Base-by-base conservation (phyloP, 78 protist species). In the Diacronema lutheri region DNA sequence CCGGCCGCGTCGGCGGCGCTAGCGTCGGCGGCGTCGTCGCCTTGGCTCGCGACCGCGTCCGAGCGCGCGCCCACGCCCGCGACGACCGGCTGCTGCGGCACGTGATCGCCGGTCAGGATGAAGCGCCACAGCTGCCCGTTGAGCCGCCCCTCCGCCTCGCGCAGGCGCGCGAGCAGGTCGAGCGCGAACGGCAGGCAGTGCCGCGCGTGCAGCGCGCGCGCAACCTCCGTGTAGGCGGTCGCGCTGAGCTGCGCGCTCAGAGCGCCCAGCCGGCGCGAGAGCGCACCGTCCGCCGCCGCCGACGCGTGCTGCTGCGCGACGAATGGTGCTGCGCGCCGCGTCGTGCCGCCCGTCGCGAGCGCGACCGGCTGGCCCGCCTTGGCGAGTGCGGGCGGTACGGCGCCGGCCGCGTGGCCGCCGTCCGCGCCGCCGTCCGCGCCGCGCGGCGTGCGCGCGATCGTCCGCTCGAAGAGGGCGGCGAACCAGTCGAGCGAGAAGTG, bases 401-500 rank as follows among this genome's bases (percentile, higher is more conserved):
- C 85, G 23, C 77, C 83, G 56, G 29, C 68, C 83, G 92, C 37
- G 56, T 44, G 68, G 11, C 10, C 64, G 37, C 73, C 19, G 31
- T 82, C 62, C 71, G 33, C 64, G 16, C 14, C 77, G 26, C 65
- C 41, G 31, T 61, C 62, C 78, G n/a, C 79, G 35, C 19, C 2
- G 26, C 68, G 68, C 66, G 41, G 38, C 60, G 88, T 35, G 56
- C 40, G 40, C 62, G 64, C 89, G 40, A 62, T 83, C 21, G 79
- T 64, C 40, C 80, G 84, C 35, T 46, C 60, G 37, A 56, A n/a
- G 31, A 86, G 61, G 60, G 77, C 74, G 66, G 77, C 40, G n/a
- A 40, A 66, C 97, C 97, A 96, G 58, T 80, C 84, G 35, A 96
- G 93, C 25, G 95, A 92, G 92, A 92, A 92, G 80, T 96, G 97